Evolutionary conservation across 768 basidiomycete genomes (phyloP).

Genomic region (Strobilomyces confusus): DNA sequence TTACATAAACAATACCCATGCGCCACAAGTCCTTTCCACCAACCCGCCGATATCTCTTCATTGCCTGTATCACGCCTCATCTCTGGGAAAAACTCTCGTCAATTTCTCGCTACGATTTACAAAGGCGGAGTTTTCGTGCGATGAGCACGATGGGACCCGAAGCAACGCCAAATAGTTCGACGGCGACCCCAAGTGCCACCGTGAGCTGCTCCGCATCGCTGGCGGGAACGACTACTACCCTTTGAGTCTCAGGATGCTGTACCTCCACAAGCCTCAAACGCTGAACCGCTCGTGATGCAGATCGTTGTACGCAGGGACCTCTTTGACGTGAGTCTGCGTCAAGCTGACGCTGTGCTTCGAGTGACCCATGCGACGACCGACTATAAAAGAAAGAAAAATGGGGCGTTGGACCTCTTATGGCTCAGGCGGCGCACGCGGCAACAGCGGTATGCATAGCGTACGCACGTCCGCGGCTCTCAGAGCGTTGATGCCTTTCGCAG

Average conservation of each 20-base stretch:
- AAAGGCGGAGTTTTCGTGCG: background rate
- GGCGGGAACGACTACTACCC: background rate
- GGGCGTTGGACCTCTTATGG: constrained; percentile 44
- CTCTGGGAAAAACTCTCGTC: too few species aligned
- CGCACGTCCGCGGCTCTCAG: background rate
- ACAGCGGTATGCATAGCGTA: constrained; percentile 29
- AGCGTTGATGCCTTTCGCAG: constrained; percentile 16
- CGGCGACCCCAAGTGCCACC: background rate
- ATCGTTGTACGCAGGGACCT: constrained; percentile 41
- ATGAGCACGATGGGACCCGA: constrained; percentile 3
- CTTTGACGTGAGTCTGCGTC: constrained; percentile 33
- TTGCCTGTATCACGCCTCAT: background rate
- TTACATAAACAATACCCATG: too few species aligned
- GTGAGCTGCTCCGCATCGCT: background rate
- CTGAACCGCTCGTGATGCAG: constrained; percentile 38
- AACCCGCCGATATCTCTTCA: too few species aligned
- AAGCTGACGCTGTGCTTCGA: background rate
- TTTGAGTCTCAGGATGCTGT: background rate
- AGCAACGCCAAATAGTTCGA: background rate
- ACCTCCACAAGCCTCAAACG: background rate
- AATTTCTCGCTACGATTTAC: too few species aligned
- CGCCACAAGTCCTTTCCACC: too few species aligned
- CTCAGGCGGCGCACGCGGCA: constrained; percentile 42
- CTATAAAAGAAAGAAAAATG: constrained; percentile 36
- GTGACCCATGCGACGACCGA: background rate